Evolutionary conservation across 352 stramenopile species (phyloP), one percentile per base, ranked within the genome.

Genomic region (Globisporangium mamillatum): DNA sequence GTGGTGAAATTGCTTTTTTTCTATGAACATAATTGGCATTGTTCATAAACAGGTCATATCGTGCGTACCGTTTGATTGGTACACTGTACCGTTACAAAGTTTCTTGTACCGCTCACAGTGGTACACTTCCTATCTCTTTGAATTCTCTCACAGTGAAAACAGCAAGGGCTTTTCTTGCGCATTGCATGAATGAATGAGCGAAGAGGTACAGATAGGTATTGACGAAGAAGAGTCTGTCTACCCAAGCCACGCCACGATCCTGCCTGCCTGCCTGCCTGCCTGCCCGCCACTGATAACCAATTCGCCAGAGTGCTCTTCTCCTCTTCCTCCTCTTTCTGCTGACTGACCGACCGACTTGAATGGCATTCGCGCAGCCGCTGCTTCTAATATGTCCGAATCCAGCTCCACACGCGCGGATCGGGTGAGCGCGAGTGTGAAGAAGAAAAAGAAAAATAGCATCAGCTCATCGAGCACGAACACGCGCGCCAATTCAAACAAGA

Each of bases 311-410:
- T 52, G 44, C 18, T 24, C 44, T 16, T 3, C 16, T 50, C 41
- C 10, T 46, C 5, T 5, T 52, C 16, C 44, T 46, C 38, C 6
- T 52, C 16, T 14, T 50, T 8, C 6, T 52, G 44, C 44, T 24
- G 44, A 52, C 2, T n/a, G 18, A 52, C 18, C 18, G 44, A 52
- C 18, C 44, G 18, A 65, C 29, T 59, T 66, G 60, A 59, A 66
- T 66, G 60, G n/a, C 60, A 66, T 66, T 66, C 60, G 46, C 60
- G 60, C 25, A 27, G n/a, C 58, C 60, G 16, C 44, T 58, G 4
- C 27, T 29, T 10, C 18, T 34, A 44, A 16, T 25, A 66, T 66
- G 60, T 66, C 60, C 41, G 48, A 46, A 59, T 32, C 52, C 60
- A 66, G 34, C 29, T 52, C 27, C 60, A 44, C 34, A 29, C 60